phyloP scores from a whole-genome alignment of 345 rosid species.

The Camelina laxa region DNA sequence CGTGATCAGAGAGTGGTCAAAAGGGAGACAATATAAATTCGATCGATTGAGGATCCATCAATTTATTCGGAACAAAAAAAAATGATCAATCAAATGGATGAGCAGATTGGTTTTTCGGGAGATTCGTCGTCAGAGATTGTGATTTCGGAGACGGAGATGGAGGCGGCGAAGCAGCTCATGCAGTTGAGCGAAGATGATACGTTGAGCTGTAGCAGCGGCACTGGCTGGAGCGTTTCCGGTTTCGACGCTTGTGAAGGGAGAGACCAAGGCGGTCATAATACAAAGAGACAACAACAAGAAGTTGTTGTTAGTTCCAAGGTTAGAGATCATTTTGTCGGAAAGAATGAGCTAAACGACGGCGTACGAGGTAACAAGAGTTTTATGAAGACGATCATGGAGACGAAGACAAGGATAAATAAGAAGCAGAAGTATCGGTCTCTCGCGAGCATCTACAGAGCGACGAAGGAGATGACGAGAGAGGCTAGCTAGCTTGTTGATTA shows the following conservation, averaged over 20 bases:
- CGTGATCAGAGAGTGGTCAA: constrained; percentile 25
- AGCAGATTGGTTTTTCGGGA: neutral
- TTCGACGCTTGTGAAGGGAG: constrained; percentile 11
- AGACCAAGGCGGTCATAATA: neutral
- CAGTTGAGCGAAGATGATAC: constrained; percentile 41
- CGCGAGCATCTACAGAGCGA: constrained; percentile 31
- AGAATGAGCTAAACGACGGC: constrained; percentile 21
- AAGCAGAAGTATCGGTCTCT: constrained; percentile 39
- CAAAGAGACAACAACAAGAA: constrained; percentile 29
- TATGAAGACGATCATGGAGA: neutral
- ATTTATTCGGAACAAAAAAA: neutral
- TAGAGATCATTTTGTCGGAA: neutral
- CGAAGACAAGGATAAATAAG: constrained; percentile 6
- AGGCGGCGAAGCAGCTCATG: constrained; percentile 40
- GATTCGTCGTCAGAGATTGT: constrained; percentile 2
- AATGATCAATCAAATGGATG: constrained; percentile 14
- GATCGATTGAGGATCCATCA: constrained; percentile 10
- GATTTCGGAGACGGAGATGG: constrained; percentile 38
- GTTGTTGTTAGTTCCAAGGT: constrained; percentile 22
- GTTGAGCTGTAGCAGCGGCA: constrained; percentile 40
- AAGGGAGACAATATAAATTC: neutral
- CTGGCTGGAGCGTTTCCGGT: constrained; percentile 16
- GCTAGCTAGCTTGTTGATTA: constrained; percentile 19
- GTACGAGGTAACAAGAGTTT: neutral
- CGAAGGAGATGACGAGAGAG: constrained; percentile 23